Evolutionary conservation across 768 basidiomycete species (phyloP).

Genomic region (Pleurotus djamor): DNA sequence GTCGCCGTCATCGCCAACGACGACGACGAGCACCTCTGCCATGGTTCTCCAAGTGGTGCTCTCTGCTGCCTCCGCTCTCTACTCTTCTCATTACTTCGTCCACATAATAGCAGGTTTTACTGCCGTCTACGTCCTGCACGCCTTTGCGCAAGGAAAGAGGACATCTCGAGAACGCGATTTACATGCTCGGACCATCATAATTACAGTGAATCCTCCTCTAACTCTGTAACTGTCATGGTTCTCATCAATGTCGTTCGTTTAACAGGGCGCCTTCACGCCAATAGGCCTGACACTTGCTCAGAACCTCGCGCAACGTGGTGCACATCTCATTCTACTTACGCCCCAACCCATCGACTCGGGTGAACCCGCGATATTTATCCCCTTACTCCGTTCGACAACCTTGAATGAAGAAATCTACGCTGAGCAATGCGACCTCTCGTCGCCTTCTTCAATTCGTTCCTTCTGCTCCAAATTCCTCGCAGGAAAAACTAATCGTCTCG

Average conservation of each 20-base stretch:
- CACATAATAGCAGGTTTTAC: slow-evolving; percentile 47
- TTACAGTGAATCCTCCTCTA: too few species aligned
- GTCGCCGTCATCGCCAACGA: too few species aligned
- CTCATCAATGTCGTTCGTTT: too few species aligned
- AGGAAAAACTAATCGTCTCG: slow-evolving; percentile 65
- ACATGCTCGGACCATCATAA: slow-evolving; percentile 65
- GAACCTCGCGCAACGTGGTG: slow-evolving; percentile 68
- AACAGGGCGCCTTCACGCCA: slow-evolving; percentile 74
- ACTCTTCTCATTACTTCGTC: slow-evolving; percentile 57
- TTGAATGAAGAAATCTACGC: slow-evolving; percentile 79
- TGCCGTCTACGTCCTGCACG: slow-evolving; percentile 44
- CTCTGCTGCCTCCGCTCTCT: slow-evolving; percentile 33
- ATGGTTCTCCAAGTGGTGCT: slow-evolving; percentile 58
- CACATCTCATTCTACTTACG: slow-evolving; percentile 76
- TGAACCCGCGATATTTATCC: slow-evolving; percentile 56
- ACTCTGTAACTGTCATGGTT: too few species aligned
- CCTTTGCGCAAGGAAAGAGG: slow-evolving; percentile 66
- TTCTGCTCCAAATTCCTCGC: slow-evolving; percentile 72
- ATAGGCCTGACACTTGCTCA: slow-evolving; percentile 68
- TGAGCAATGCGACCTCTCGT: slow-evolving; percentile 72
- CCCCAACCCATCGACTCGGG: slow-evolving; percentile 54
- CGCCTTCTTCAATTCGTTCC: slow-evolving; percentile 60
- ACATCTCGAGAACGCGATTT: slow-evolving; percentile 75
- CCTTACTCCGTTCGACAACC: slow-evolving; percentile 64
- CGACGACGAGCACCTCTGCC: not conserved